Evolutionary conservation across 225 moss, liverwort and hornwort species (phyloP).

Genomic region (Sphagnum contortum): DNA sequence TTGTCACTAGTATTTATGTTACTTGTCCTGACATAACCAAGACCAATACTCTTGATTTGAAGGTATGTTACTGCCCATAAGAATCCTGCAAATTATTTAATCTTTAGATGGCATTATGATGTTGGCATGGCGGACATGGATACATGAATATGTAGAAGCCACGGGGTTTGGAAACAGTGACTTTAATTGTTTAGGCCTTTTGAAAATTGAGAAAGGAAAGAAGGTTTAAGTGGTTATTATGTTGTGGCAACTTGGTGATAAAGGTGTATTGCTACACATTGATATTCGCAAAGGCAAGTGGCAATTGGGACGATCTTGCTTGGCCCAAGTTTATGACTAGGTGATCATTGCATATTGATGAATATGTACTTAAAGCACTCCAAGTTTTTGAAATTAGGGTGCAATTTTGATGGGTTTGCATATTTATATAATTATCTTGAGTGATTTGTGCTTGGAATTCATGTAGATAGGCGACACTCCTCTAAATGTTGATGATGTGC

Average conservation of each 20-base stretch:
- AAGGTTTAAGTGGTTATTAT: too few relatives aligned
- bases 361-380: neutral
- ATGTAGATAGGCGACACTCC: constrained; percentile 76
- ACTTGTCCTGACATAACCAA: constrained; percentile 95
- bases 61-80: constrained; percentile 27
- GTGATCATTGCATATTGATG: constrained; percentile 13
- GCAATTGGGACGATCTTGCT: constrained; percentile 85
- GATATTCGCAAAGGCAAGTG: constrained; percentile 80
- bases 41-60: constrained; percentile 89
- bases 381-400: neutral
- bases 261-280: constrained; percentile 78
- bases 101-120: neutral
- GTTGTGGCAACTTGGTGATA: constrained; percentile 51
- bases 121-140: neutral
- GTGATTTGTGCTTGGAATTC: neutral
- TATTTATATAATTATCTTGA: too few relatives aligned
- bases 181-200: too few relatives aligned
- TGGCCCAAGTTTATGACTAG: constrained; percentile 95
- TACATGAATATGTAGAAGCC: too few relatives aligned
- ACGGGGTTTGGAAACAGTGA: too few relatives aligned
- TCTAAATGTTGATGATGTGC: constrained; percentile 81
- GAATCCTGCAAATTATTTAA: neutral
- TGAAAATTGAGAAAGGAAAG: too few relatives aligned
- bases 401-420: too few relatives aligned
- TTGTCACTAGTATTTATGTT: constrained; percentile 98